Evolutionary conservation across 495 filamentous ascomycete genomes (phyloP), one percentile per base, ranked within the genome.

Genomic region (Clohesyomyces aquaticus): DNA sequence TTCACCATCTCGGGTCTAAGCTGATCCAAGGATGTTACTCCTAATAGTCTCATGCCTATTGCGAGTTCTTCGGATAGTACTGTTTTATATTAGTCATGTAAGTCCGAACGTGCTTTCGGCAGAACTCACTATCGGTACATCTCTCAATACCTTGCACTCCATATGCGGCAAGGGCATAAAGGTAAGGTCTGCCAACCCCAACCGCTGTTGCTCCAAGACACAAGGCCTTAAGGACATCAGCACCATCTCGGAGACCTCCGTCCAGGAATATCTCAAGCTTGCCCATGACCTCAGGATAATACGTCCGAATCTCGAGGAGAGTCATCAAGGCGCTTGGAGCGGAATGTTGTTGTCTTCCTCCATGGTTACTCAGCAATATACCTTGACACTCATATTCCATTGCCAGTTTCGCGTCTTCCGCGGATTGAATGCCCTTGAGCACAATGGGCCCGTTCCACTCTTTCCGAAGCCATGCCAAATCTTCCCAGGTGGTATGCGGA

Each of bases 371-470:
- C 0, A 68, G 50, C 23, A 63, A 46, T 10, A 68, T 68, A 1
- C 54, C 59, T 12, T 68, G 29, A 28, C 42, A 54, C 18, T 59
- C 59, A 43, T 63, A 52, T 27, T 68, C 56, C 6, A 47, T 14
- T 11, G 65, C 65, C 10, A 68, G 29, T 28, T 59, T 63, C 11
- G 65, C 65, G 42, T 68, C 65, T 23, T 68, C 65, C 4, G 65
- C 65, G 23, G 51, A 63, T 25, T 61, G 58, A 8, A 68, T 59
- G 19, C 65, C 65, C 23, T 68, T 68, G 21, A 68, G 38, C 4
- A 61, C 59, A 21, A 68, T 58, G 19, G 65, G 59, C 10, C 59
- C 59, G n/a, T 50, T 54, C 65, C 65, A 68, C 47, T 68, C 65
- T 43, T 68, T 52, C 18, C 43, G 51, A 16, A 68, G 55, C 65